phyloP scores from a whole-genome alignment of 2,329 filamentous ascomycete species.

The Penicillium sp. region DNA sequence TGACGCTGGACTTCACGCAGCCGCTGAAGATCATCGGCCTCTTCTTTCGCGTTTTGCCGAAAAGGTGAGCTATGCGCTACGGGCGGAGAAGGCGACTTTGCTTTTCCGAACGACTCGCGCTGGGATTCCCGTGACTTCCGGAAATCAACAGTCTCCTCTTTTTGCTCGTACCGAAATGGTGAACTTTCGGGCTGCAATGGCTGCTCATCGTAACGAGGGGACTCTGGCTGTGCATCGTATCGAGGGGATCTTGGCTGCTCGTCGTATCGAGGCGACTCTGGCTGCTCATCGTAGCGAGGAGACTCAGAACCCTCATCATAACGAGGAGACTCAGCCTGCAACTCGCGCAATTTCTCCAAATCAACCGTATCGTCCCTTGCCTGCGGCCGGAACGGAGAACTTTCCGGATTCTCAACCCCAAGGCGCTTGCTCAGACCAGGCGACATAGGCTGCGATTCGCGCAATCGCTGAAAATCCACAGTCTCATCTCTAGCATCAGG shows the following conservation, averaged over 20 bases:
- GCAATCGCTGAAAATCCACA: conserved; percentile 26
- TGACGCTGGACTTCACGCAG: not conserved
- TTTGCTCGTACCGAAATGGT: conserved; percentile 31
- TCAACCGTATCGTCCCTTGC: conserved; percentile 32
- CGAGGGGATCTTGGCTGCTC: not conserved
- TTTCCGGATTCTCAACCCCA: conserved; percentile 22
- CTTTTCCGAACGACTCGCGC: conserved; percentile 7
- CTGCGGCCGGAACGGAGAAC: conserved; percentile 37
- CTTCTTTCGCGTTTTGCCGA: conserved; percentile 13
- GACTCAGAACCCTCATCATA: not conserved
- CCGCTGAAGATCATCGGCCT: not conserved
- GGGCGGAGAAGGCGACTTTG: conserved; percentile 34
- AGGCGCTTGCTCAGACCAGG: conserved; percentile 16
- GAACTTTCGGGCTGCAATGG: conserved; percentile 30
- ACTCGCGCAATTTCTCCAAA: conserved; percentile 19
- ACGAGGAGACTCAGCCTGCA: not conserved
- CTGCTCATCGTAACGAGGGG: conserved; percentile 11
- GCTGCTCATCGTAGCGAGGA: not conserved
- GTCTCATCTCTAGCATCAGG: conserved; percentile 30
- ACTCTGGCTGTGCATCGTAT: not conserved
- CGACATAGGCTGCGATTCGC: conserved; percentile 15
- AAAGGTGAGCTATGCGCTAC: conserved; percentile 31
- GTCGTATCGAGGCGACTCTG: not conserved
- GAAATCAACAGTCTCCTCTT: conserved; percentile 28
- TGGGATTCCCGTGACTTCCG: conserved; percentile 15